Evolutionary conservation across 768 basidiomycete genomes (phyloP).

Genomic region (Jaapia argillacea): DNA sequence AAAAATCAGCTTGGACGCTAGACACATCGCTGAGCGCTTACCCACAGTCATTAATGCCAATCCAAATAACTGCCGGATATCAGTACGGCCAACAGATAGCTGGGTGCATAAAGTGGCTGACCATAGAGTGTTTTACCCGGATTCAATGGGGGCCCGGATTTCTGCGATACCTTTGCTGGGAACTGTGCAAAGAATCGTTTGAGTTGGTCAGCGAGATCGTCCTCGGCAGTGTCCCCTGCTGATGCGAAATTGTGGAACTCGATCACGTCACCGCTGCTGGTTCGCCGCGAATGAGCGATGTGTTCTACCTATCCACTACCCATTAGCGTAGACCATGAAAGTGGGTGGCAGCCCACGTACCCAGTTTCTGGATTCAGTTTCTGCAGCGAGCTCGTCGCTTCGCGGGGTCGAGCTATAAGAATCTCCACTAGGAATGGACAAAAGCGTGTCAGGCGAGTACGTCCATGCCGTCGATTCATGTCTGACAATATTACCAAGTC

Average conservation of each 20-base stretch:
- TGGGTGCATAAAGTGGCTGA: background rate
- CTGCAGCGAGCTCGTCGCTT: background rate
- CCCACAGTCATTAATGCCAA: constrained; percentile 33
- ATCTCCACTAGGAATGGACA: background rate
- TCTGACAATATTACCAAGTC: too few species aligned
- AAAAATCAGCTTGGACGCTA: too few species aligned
- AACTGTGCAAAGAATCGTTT: constrained; percentile 7
- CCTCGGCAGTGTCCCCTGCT: constrained; percentile 15
- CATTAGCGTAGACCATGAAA: too few species aligned
- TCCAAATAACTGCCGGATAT: constrained; percentile 16
- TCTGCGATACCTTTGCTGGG: constrained; percentile 1
- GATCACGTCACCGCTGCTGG: background rate
- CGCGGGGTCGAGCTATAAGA: background rate
- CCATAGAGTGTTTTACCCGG: constrained; percentile 3
- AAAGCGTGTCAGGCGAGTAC: too few species aligned
- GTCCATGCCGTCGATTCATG: too few species aligned
- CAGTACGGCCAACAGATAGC: background rate
- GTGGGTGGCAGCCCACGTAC: too few species aligned
- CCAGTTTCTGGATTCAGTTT: background rate
- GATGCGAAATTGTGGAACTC: constrained; percentile 10
- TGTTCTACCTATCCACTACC: too few species aligned
- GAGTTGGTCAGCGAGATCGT: constrained; percentile 13
- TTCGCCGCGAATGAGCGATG: background rate
- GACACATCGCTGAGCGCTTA: too few species aligned
- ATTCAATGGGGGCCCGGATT: constrained; percentile 1